Base-by-base conservation (phyloP, 257 asterid genomes). In the Nemophila menziesii region DNA sequence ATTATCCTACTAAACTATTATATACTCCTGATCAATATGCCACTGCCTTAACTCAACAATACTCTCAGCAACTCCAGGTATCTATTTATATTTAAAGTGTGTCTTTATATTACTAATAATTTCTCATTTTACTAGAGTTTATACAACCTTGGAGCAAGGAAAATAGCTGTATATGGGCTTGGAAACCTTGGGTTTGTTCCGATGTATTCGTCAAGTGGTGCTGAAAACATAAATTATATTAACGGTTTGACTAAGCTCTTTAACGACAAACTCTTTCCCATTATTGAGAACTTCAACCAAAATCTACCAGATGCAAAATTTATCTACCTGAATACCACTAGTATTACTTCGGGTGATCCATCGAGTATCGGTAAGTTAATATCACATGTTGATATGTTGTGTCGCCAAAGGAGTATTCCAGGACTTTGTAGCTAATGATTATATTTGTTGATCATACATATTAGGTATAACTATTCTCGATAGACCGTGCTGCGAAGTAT, bases 131-230 rank as follows among this genome's bases (percentile, higher is more conserved):
- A 29, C 36, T 66, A 74, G 83, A 49, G 52, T 16, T 15, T 75
- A 37, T 64, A 67, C 58, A 29, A 36, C 0, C 36, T 54, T 5
- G 79, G 83, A 16, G 79, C 79, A 40, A 58, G 71, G 44, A 75
- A 56, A 58, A 33, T 71, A 23, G 43, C 62, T 0, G 42, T 75
- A 14, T 19, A 51, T 3, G 74, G 63, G 22, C 20, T 67, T 0
- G 62, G 69, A 15, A 45, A 60, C 18, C 0, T 65, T 34, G 79
- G 79, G 6, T 67, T 67, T 70, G 16, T 26, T 8, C 83, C 83
- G 1, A 21, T 18, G 58, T 1, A 20, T 15, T 38, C 44, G 0
- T 23, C 24, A 20, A 39, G 33, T 15, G 46, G 45, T 14, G 4
- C 57, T 10, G 20, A 8, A 5, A 64, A 70, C 20, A 50, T 26